Conservation (phyloP, 768 basidiomycete species). For the Trichaptum fuscoviolaceum region DNA sequence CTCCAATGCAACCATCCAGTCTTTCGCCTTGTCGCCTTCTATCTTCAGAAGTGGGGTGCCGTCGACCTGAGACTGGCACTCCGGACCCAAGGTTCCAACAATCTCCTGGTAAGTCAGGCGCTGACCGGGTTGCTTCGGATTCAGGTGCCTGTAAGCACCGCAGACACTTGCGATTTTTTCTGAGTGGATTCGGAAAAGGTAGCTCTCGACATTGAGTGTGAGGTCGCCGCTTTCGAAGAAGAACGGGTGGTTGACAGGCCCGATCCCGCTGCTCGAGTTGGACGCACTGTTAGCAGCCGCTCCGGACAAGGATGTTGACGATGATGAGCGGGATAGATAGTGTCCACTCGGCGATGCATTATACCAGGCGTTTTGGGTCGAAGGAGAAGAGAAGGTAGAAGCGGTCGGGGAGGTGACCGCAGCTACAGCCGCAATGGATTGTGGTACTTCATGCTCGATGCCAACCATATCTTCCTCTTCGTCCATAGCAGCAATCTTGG, state of each 20-base stretch:
- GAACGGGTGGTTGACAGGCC: constrained; percentile 10
- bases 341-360: not conserved
- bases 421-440: not conserved
- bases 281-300: not conserved
- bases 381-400: not conserved
- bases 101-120: constrained; percentile 28
- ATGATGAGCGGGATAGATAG: not conserved
- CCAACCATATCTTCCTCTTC: not conserved
- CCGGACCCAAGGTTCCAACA: constrained; percentile 30
- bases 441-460: not conserved
- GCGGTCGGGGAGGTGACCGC: not conserved
- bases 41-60: constrained; percentile 27
- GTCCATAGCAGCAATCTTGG: not conserved
- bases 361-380: not conserved
- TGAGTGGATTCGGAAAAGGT: constrained; percentile 19
- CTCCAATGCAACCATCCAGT: constrained; percentile 25
- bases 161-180: constrained; percentile 10
- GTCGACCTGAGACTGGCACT: constrained; percentile 24
- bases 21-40: constrained; percentile 20
- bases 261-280: not conserved
- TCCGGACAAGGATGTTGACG: not conserved
- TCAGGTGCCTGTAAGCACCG: constrained; percentile 14
- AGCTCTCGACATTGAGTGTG: constrained; percentile 23
- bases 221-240: constrained; percentile 34
- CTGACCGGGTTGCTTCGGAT: not conserved